Percentiles rank a stretch among this genome's conserved stretches.
These are phyloP conservation scores for Neurospora sp. DNA, from an alignment of 2,329 filamentous ascomycete species.

Conservation along the genomic window DNA sequence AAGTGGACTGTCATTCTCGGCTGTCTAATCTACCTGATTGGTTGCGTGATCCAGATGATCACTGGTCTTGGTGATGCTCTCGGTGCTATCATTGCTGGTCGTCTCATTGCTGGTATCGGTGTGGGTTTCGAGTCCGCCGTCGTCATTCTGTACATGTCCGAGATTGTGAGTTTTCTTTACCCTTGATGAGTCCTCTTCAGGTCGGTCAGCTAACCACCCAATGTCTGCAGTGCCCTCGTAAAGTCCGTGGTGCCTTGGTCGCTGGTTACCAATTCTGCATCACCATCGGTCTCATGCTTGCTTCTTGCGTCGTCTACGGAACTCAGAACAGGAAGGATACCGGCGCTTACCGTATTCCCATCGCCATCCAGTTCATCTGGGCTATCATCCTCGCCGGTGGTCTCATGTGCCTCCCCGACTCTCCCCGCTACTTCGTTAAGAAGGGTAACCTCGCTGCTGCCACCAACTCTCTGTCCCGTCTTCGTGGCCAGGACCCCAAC, in stretches of 20 bases:
- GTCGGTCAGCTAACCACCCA: background rate
- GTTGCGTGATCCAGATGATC: conserved; percentile 57
- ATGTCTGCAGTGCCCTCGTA: conserved; percentile 40
- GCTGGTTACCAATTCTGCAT: conserved; percentile 24
- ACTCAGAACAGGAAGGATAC: conserved; percentile 53
- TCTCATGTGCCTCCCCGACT: conserved; percentile 71
- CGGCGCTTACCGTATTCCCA: conserved; percentile 69
- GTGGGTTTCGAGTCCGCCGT: conserved; percentile 74
- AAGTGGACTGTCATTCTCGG: conserved; percentile 62
- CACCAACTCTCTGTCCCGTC: conserved; percentile 47
- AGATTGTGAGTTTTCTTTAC: conserved; percentile 44
- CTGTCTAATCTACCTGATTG: conserved; percentile 60
- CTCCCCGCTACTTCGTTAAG: conserved; percentile 78
- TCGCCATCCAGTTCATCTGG: conserved; percentile 72
- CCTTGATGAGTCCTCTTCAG: background rate
- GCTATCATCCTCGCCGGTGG: conserved; percentile 64
- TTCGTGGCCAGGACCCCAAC: conserved; percentile 64
- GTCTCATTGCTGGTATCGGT: conserved; percentile 66
- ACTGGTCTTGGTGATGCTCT: conserved; percentile 37
- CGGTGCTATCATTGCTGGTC: conserved; percentile 58
- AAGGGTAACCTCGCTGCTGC: conserved; percentile 59
- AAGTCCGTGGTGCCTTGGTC: conserved; percentile 40
- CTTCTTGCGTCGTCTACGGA: conserved; percentile 63
- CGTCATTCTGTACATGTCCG: conserved; percentile 80
- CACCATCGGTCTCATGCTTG: conserved; percentile 56